Evolutionary conservation across 2,329 filamentous ascomycete genomes (phyloP), one percentile per base, ranked within the genome.

Genomic region (Aspergillus novoparasiticus): DNA sequence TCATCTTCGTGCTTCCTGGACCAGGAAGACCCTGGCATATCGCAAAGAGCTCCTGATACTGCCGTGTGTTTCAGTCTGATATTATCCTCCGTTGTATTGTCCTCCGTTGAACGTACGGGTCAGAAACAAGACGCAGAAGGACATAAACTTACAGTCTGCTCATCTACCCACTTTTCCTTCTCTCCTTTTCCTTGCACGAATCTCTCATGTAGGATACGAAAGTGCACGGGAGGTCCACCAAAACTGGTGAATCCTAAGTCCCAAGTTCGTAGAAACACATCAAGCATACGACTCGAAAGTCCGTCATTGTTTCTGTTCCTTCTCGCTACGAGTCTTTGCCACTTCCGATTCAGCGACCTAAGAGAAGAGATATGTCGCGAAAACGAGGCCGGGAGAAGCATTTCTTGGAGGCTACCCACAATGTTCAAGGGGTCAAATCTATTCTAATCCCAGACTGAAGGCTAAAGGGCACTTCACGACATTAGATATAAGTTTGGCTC

Each of bases 11-110:
- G 65, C 86, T 89, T 0, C 69, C 89, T 0, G 90, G 90, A 0
- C 90, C 90, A 0, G 87, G 87, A 2, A 92, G 80, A 1, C 87
- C 87, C 76, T 92, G 89, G 21, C 84, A 86, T 53, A 92, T 78
- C 30, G 87, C 88, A 74, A 93, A 92, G 0, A 92, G 82, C 70
- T 92, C 90, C 73, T 90, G 87, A 75, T 89, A 92, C 87, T 90
- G 57, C 45, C 0, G n/a, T 39, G 8, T 11, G 8, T 28, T n/a
- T 45, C 39, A 55, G 12, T 32, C 28, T n/a, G 26, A 41, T 60
- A 6, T 5, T 36, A 36, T 36, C 2, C 34, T 36, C 6, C 2
- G 34, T 16, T 16, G 12, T 16, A 14, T 3, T n/a, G n/a, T n/a
- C n/a, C n/a, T n/a, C n/a, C n/a, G n/a, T n/a, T n/a, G 14, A 6